Base-by-base conservation (phyloP, 2,329 filamentous ascomycete genomes). In the Pseudogymnoascus sp. region DNA sequence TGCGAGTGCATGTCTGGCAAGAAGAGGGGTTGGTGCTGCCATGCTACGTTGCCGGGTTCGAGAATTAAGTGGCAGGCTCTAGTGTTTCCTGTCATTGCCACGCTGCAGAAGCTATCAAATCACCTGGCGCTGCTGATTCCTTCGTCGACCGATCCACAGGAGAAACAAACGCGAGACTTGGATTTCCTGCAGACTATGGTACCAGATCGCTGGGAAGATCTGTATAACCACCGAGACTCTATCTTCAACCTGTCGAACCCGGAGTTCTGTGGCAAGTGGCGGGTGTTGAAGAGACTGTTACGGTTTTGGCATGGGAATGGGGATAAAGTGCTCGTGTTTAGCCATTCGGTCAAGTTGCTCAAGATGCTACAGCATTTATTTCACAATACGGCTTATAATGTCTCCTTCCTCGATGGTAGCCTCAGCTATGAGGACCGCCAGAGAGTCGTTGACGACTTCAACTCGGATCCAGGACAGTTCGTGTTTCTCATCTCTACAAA, bases 211-310 rank as follows among this genome's bases (percentile, higher is more conserved):
- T 97, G 91, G 90, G 79, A 86, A 70, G 78, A 86, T 18, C 79
- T 96, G 0, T 95, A 92, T 71, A 79, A 80, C 10, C 84, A 88
- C 18, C 83, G 91, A 47, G 91, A 96, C 69, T 90, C 86, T 7
- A 88, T 97, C 64, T 76, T 90, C 61, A 89, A 88, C 69, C 87
- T 92, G 61, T 88, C 92, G 1, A 92, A 96, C 69, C 88, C 91
- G 0, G 89, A 96, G 64, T 97, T 93, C 68, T 99, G 95, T 71
- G 95, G 95, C 3, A 99, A 99, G 75, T 99, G 95, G 95, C 92
- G 91, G 72, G 86, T 99, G 0, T 75, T 99, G 31, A 90, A 87
- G 73, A 93, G 91, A 69, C 79, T 99, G 3, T 82, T 99, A 5
- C 87, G 86, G 63, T 93, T 95, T 74, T 99, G 95, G 95, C 85